These are phyloP conservation scores for Vitis hybrid DNA, from an alignment of 177 flowering plant species.

Conservation along the genomic window DNA sequence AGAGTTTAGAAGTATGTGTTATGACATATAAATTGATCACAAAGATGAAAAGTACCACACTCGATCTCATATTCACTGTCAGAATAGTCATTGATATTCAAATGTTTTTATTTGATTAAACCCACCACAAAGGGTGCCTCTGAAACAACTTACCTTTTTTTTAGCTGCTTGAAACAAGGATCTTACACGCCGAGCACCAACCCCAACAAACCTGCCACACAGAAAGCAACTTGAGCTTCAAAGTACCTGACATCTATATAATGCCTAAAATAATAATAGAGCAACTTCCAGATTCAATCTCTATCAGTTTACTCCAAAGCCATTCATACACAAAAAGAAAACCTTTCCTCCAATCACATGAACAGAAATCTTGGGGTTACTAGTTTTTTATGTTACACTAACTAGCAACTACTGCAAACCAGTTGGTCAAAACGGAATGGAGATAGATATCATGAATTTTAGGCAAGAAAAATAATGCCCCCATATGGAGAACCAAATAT, in stretches of 20 bases:
- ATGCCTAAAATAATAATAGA: too few relatives aligned
- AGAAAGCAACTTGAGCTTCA: constrained; percentile 3
- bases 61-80: neutral
- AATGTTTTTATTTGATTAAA: neutral
- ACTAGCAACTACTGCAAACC: neutral
- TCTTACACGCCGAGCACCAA: constrained; percentile 98
- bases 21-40: neutral
- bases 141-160: constrained; percentile 62
- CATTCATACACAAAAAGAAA: neutral
- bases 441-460: too few relatives aligned
- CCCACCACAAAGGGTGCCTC: neutral
- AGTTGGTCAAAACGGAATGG: too few relatives aligned
- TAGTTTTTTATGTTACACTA: neutral
- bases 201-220: constrained; percentile 93
- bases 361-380: neutral
- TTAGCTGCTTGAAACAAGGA: constrained; percentile 98
- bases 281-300: neutral
- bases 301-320: neutral
- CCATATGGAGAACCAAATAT: too few relatives aligned
- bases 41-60: neutral
- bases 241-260: neutral
- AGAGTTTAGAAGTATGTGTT: constrained; percentile 1
- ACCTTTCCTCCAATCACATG: neutral
- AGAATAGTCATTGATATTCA: neutral
- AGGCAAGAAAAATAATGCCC: too few relatives aligned